Evolutionary conservation across 352 stramenopile genomes (phyloP).

Genomic region (Phytophthora boehmeriae): DNA sequence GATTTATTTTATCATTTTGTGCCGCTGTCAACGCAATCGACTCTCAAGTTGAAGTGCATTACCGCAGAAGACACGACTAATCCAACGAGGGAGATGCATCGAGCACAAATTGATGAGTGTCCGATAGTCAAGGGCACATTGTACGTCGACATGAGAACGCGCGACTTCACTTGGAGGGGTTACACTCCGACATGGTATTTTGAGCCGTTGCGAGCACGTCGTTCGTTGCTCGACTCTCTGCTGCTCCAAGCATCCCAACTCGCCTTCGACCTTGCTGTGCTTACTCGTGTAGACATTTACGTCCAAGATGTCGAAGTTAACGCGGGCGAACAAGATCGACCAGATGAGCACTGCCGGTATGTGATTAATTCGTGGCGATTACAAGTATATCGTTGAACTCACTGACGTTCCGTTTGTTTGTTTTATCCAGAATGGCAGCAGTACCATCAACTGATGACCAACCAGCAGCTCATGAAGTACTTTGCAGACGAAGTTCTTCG

Average conservation of each 20-base stretch:
- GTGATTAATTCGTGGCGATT: neutral
- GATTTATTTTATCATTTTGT: no score
- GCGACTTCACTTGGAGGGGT: neutral
- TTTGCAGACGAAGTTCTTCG: slow-evolving; percentile 67
- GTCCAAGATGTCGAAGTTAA: slow-evolving; percentile 57
- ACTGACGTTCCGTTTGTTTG: neutral
- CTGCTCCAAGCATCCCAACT: slow-evolving; percentile 9
- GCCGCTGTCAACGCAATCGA: no score
- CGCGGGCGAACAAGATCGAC: slow-evolving; percentile 68
- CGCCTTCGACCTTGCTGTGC: slow-evolving; percentile 6
- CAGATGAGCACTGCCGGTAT: slow-evolving; percentile 75
- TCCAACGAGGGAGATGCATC: no score
- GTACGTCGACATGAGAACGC: no score
- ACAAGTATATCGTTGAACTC: neutral
- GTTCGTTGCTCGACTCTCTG: neutral
- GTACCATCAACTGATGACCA: slow-evolving; percentile 69
- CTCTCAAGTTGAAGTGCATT: no score
- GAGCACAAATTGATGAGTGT: no score
- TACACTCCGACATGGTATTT: slow-evolving; percentile 1
- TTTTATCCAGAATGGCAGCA: slow-evolving; percentile 59
- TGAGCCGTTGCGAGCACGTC: neutral
- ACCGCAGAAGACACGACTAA: no score
- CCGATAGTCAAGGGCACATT: neutral
- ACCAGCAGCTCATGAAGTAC: slow-evolving; percentile 57
- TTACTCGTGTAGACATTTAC: slow-evolving; percentile 9